phyloP scores from a whole-genome alignment of 306 rosid genomes.

The Rosa rugosa region DNA sequence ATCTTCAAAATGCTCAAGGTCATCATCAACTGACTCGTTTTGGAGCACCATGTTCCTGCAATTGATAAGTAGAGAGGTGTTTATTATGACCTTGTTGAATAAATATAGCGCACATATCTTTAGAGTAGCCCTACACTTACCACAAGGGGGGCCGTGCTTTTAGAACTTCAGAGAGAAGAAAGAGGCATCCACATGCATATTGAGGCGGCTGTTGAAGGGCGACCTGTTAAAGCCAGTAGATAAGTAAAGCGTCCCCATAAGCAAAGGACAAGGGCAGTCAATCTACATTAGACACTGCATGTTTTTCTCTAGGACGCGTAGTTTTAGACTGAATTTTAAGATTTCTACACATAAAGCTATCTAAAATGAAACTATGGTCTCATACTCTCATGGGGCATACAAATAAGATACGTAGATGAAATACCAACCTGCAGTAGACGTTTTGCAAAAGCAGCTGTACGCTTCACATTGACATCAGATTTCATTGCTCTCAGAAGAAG shows the following conservation, averaged over 20 bases:
- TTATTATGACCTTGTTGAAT: background rate
- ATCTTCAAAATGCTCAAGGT: conserved; percentile 90
- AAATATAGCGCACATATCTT: background rate
- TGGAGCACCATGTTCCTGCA: conserved; percentile 78
- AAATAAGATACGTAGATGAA: conserved; percentile 9
- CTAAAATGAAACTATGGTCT: background rate
- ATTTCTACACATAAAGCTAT: background rate
- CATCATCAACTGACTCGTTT: conserved; percentile 76
- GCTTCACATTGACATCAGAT: conserved; percentile 83
- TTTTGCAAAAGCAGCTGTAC: conserved; percentile 83
- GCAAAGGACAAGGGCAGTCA: conserved; percentile 22
- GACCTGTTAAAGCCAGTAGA: conserved; percentile 45
- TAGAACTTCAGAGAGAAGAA: conserved; percentile 92
- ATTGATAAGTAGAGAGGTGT: background rate
- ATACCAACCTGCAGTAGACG: conserved; percentile 74
- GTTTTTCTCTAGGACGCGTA: background rate
- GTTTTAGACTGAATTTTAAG: background rate
- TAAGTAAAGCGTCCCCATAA: background rate
- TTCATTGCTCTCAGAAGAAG: conserved; percentile 92
- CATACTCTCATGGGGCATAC: background rate
- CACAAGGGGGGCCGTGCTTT: conserved; percentile 88
- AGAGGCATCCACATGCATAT: conserved; percentile 90
- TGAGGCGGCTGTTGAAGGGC: conserved; percentile 98
- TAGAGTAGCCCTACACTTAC: conserved; percentile 40
- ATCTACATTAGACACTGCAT: background rate